Conservation (phyloP, 192 early-diverging fungal species). For the Lobosporangium transversale region DNA sequence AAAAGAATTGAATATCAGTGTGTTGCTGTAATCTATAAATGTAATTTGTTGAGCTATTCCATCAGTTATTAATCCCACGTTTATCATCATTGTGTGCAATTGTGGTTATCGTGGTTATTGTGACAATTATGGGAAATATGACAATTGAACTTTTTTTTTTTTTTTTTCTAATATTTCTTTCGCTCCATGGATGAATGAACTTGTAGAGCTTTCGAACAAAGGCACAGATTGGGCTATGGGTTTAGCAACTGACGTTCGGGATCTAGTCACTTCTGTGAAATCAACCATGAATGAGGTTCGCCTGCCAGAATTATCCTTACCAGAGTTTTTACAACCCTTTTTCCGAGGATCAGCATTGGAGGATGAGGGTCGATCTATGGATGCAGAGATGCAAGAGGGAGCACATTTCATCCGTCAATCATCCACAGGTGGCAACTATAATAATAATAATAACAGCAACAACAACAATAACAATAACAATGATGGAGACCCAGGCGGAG, state of each 20-base stretch:
- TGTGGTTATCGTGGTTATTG: too few relatives aligned
- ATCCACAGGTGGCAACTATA: conserved; percentile 6
- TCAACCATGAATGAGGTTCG: conserved; percentile 53
- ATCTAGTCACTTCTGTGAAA: conserved; percentile 29
- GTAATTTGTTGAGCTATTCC: too few relatives aligned
- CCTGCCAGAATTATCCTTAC: conserved; percentile 41
- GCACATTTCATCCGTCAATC: conserved; percentile 46
- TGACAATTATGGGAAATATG: too few relatives aligned
- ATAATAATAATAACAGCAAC: conserved; percentile 27
- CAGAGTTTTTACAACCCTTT: conserved; percentile 41
- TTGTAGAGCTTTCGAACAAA: conserved; percentile 51
- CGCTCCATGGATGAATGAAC: too few relatives aligned
- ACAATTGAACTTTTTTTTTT: too few relatives aligned
- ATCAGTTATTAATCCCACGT: too few relatives aligned
- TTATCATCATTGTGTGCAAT: too few relatives aligned
- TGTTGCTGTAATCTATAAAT: too few relatives aligned
- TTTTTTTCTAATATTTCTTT: conserved; percentile 3
- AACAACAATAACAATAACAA: conserved; percentile 38
- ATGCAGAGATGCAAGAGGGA: conserved; percentile 30
- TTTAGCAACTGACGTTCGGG: conserved; percentile 40
- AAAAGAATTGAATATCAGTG: too few relatives aligned
- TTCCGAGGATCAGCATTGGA: conserved; percentile 56
- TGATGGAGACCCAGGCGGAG: conserved; percentile 24
- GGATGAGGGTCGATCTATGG: conserved; percentile 43
- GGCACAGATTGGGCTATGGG: conserved; percentile 51